Evolutionary conservation across 306 rosid genomes (phyloP).

Genomic region (Fragaria iinumae): DNA sequence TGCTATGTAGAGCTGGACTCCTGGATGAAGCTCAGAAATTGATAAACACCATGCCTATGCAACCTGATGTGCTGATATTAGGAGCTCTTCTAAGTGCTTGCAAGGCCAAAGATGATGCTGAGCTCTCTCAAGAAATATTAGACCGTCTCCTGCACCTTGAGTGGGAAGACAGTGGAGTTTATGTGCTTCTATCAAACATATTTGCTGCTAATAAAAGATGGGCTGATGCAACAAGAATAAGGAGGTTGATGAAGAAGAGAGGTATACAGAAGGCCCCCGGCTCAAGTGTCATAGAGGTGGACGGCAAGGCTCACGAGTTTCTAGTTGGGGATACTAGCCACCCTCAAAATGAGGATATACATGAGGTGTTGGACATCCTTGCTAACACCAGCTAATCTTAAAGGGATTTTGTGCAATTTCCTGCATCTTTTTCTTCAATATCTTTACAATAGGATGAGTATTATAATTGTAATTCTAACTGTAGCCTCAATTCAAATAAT

Average conservation of each 20-base stretch:
- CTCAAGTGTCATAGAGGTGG: conserved; percentile 62
- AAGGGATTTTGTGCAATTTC: conserved; percentile 27
- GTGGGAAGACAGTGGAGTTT: conserved; percentile 66
- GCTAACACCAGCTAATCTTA: conserved; percentile 44
- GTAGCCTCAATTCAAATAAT: background rate
- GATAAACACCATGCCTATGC: conserved; percentile 69
- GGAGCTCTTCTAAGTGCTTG: conserved; percentile 69
- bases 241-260: conserved; percentile 71
- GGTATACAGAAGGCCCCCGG: conserved; percentile 70
- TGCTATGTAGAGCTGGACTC: conserved; percentile 71
- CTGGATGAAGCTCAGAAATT: conserved; percentile 61
- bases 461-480: background rate
- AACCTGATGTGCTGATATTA: conserved; percentile 73
- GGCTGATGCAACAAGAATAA: conserved; percentile 62
- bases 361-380: conserved; percentile 40
- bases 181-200: conserved; percentile 73
- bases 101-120: conserved; percentile 46
- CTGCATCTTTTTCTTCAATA: background rate
- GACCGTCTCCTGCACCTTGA: conserved; percentile 47
- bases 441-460: background rate
- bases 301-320: conserved; percentile 57
- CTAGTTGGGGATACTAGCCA: conserved; percentile 60
- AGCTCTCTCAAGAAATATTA: conserved; percentile 49
- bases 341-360: conserved; percentile 55
- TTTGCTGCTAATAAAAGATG: conserved; percentile 62